Base-by-base conservation (phyloP, 305 asterid species). In the Solanum hybrid region DNA sequence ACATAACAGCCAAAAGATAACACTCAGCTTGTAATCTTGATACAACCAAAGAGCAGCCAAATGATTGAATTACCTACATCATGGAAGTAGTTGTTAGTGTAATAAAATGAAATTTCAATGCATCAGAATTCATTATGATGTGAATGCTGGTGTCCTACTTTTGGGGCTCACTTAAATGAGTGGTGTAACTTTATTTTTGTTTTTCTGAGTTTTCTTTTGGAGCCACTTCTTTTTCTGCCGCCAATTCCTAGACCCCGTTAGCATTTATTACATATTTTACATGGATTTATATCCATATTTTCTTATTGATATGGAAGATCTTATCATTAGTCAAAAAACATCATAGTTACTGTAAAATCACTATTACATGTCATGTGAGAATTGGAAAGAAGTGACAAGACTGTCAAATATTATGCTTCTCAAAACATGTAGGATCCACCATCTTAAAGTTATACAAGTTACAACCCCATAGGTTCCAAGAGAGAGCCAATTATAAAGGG, bases 211-310 rank as follows among this genome's bases (percentile, higher is more conserved):
- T 51, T 84, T 51, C 75, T 51, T 61, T 84, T 51, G 20, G 81
- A 92, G 90, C 94, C 95, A 92, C 94, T 92, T 87, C 93, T 93
- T 92, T 89, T 37, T 91, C 87, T 90, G 31, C 34, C 64, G 89
- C 87, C 40, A 84, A 46, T 84, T 84, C 36, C 29, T 29, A 18
- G 75, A 51, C 88, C 88, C 88, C 75, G 18, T 84, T 51, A 51
- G 73, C 75, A 84, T 51, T 84, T 31, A 84, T 84, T 84, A 51
- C 88, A 84, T 31, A 51, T 31, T 82, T 42, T 31, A 31, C 31
- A 20, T 33, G 29, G 42, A 51, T 31, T 31, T 39, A 84, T 84
- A 84, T 84, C 75, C 75, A 51, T 83, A 10, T 36, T 84, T 84
- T 31, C 75, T 83, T 84, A 20, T 29, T 46, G 29, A 29, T 46